A percentile compares a stretch with the other conserved stretches of the same genome.
phyloP scores from a whole-genome alignment of 192 early-diverging fungal species.

The Linnemannia exigua region DNA sequence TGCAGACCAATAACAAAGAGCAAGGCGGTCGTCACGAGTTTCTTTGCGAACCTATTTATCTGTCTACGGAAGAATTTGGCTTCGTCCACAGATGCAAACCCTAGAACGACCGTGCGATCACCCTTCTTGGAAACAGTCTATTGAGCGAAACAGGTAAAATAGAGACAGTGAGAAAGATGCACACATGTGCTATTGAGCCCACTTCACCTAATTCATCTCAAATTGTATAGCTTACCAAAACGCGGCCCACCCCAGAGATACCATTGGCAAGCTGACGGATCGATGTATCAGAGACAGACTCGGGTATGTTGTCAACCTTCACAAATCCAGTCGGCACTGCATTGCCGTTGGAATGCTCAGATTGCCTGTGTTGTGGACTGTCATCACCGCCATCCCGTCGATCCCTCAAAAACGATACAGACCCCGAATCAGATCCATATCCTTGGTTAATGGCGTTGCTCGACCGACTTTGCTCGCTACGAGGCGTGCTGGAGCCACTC shows the following conservation, averaged over 20 bases:
- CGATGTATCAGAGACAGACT: conserved; percentile 25
- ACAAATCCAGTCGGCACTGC: conserved; percentile 33
- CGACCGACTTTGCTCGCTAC: conserved; percentile 19
- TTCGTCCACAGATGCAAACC: conserved; percentile 49
- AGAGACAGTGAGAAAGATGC: not conserved
- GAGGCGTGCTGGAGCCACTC: conserved; percentile 21
- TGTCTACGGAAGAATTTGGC: conserved; percentile 60
- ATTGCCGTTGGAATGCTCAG: not conserved
- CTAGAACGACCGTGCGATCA: conserved; percentile 21
- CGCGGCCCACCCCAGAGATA: conserved; percentile 42
- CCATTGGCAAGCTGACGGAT: conserved; percentile 34
- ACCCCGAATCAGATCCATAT: conserved; percentile 22
- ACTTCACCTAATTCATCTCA: too few species aligned
- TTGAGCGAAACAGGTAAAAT: not conserved
- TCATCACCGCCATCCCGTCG: conserved; percentile 1
- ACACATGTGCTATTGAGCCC: not conserved
- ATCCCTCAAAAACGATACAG: conserved; percentile 36
- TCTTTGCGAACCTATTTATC: conserved; percentile 54
- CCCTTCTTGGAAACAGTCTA: conserved; percentile 44
- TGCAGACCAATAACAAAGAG: too few species aligned
- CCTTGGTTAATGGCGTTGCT: not conserved
- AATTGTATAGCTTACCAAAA: conserved; percentile 30
- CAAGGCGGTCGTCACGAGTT: too few species aligned
- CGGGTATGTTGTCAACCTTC: conserved; percentile 44
- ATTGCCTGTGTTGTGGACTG: not conserved